phyloP scores from a whole-genome alignment of 2,329 filamentous ascomycete genomes.

The Fusarium redolens region DNA sequence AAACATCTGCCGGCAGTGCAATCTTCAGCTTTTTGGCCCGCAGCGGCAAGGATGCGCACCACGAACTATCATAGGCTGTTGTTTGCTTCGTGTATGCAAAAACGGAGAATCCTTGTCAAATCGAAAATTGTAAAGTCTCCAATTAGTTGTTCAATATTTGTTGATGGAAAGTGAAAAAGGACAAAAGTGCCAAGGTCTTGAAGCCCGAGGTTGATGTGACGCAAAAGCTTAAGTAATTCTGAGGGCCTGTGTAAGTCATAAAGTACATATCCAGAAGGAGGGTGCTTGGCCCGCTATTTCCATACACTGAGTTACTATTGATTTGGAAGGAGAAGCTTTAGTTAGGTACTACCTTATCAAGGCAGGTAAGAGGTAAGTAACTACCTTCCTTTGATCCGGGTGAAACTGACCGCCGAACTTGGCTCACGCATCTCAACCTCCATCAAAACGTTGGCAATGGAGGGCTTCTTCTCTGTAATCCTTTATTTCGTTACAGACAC shows the following conservation, averaged over 20 bases:
- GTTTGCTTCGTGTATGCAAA: conserved; percentile 42
- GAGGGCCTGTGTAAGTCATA: background rate
- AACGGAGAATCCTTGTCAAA: conserved; percentile 35
- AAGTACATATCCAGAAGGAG: background rate
- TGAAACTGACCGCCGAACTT: background rate
- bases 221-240: background rate
- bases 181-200: conserved; percentile 18
- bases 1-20: conserved; percentile 42
- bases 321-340: background rate
- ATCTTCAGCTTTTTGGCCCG: conserved; percentile 39
- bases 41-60: conserved; percentile 28
- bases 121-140: conserved; percentile 28
- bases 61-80: conserved; percentile 13
- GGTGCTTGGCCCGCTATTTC: background rate
- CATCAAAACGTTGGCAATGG: background rate
- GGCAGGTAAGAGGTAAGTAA: background rate
- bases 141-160: conserved; percentile 5
- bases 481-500: background rate
- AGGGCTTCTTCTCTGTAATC: background rate
- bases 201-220: background rate
- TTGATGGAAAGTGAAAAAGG: background rate
- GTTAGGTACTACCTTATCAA: background rate
- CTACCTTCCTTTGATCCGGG: background rate
- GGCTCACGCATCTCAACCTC: background rate
- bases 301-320: background rate